Conservation (phyloP, 2,329 filamentous ascomycete species). For the Fusarium staphyleae region DNA sequence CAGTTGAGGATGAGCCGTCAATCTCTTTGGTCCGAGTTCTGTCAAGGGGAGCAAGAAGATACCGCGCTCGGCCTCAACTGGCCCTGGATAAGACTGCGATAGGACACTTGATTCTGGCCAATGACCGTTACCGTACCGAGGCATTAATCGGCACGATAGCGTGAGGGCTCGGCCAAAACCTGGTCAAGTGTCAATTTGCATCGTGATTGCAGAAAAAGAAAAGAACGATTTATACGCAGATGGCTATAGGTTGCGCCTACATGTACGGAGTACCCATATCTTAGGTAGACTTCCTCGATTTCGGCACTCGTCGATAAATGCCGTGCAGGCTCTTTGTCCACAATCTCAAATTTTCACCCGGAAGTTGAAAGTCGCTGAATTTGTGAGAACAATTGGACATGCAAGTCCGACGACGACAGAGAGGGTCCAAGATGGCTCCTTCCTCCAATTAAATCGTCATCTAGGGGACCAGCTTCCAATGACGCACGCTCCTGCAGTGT, state of each 20-base stretch:
- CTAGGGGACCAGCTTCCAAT: conserved; percentile 21
- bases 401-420: conserved; percentile 25
- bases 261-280: background rate
- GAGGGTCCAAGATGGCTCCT: conserved; percentile 11
- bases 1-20: background rate
- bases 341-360: conserved; percentile 1
- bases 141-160: conserved; percentile 12
- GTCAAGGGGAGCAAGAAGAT: background rate
- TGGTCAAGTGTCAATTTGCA: background rate
- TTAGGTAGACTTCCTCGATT: background rate
- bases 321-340: conserved; percentile 25
- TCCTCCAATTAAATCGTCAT: background rate
- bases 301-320: conserved; percentile 2
- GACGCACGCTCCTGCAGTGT: conserved; percentile 30
- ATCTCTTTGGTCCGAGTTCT: background rate
- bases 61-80: conserved; percentile 3
- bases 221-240: background rate
- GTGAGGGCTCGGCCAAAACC: conserved; percentile 9
- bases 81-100: conserved; percentile 5
- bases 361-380: conserved; percentile 12
- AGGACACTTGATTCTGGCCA: conserved; percentile 10
- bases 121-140: conserved; percentile 10
- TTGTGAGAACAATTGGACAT: too few species aligned
- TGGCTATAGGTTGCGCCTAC: background rate
- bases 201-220: background rate